Base-by-base conservation (phyloP, 352 stramenopile genomes). In the Albugo laibachii region DNA sequence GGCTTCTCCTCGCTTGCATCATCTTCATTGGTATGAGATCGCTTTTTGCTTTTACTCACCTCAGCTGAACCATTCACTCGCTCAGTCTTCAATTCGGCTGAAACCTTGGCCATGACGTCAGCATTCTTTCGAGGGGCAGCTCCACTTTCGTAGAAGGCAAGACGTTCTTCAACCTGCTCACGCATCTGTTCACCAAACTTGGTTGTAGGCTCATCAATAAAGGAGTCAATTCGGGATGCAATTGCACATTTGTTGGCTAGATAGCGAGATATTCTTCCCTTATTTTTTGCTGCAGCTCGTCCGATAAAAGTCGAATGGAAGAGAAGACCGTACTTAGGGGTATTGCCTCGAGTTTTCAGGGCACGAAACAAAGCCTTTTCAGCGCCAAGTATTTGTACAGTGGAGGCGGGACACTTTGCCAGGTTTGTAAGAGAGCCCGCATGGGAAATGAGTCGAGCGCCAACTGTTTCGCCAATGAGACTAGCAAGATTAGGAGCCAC, bases 271-370 rank as follows among this genome's bases (percentile, higher is more conserved):
- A 99, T 99, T 50, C 95, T 78, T 46, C 96, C 96, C 69, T 99
- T 99, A 80, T 99, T 99, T 76, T 99, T 99, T 52, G 93, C 83
- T 50, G 94, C 94, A 38, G 96, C 96, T 36, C 95, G 93, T 41
- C 95, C 95, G 56, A 99, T 99, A 65, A 99, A 99, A 27, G 92
- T 96, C 34, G 94, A 98, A 70, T 99, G 95, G 65, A 99, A 99
- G 51, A 99, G 96, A 42, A 99, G 70, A 52, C 96, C 96, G 74
- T 99, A 99, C 77, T 99, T 99, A 37, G 96, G 96, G 45, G 96
- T 99, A 75, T 99, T 99, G 52, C 95, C 94, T 49, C 97, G 97
- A 36, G 95, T 99, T 79, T 99, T 99, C 18, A 99, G 84, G 19
- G 96, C 96, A 39, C 96, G 87, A 78, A 99, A 99, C 24, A 99